Conservation (phyloP, 306 rosid species). For the Dalbergia cultrata region DNA sequence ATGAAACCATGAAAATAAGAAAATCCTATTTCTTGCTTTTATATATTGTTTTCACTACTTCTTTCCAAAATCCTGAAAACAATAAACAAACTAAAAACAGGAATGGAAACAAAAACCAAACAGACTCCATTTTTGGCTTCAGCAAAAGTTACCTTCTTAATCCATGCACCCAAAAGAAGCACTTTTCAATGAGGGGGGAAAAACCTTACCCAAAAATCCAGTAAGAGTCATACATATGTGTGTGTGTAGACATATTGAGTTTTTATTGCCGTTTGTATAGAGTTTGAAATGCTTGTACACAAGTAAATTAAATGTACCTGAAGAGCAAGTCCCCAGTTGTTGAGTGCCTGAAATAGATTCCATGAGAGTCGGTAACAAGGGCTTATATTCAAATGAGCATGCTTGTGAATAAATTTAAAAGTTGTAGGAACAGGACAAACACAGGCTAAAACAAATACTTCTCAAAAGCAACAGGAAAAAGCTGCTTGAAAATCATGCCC, state of each 20-base stretch:
- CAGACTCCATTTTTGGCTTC: constrained; percentile 5
- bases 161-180: neutral
- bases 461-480: constrained; percentile 15
- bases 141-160: constrained; percentile 18
- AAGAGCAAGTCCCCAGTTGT: constrained; percentile 99
- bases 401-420: constrained; percentile 26
- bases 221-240: constrained; percentile 13
- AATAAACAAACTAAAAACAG: too few relatives aligned
- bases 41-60: too few relatives aligned
- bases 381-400: constrained; percentile 33
- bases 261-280: constrained; percentile 6
- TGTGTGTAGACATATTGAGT: neutral
- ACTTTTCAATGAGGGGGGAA: neutral
- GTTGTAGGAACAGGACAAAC: constrained; percentile 23
- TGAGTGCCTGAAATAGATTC: constrained; percentile 88
- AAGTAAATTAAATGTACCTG: constrained; percentile 68
- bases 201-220: neutral
- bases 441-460: constrained; percentile 28
- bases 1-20: too few relatives aligned
- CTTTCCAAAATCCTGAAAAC: too few relatives aligned
- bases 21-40: too few relatives aligned
- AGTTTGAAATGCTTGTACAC: constrained; percentile 23
- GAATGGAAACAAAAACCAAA: too few relatives aligned
- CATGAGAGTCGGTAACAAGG: constrained; percentile 44
- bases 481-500: constrained; percentile 16